Evolutionary conservation across 176 grass and related monocot species (phyloP), one percentile per base, ranked within the genome.

Genomic region (Olyra latifolia): DNA sequence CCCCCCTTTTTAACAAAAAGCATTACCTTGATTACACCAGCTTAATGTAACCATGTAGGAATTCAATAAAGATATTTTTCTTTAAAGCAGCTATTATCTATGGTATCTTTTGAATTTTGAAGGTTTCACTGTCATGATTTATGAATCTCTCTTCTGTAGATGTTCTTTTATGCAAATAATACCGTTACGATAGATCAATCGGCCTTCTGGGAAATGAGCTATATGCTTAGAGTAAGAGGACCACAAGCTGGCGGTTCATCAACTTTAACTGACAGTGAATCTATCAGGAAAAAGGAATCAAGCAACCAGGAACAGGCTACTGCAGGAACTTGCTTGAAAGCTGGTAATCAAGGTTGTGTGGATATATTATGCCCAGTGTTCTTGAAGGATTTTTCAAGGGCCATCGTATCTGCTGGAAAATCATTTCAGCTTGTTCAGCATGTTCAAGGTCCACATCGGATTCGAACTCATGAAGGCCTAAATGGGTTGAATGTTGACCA

Each of bases 161-260:
- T 98, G 88, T 98, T 92, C 74, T 98, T 98, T 86, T 94, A 91
- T 80, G 83, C 87, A 3, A 94, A 98, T 76, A 89, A 68, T 44
- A 81, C 62, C 69, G 87, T 97, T 69, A 73, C 80, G 60, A 92
- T 98, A 84, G 95, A 98, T 72, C 90, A 98, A 55, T 88, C 92
- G 0, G 74, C 95, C 59, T 98, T 94, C 89, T 98, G 95, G 95
- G 92, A 98, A 82, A 98, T 84, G 82, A 98, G 95, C 69, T 94
- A 98, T 92, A 82, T 94, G 84, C 76, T 94, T 35, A 91, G 90
- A 94, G 38, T 64, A 69, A 85, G 78, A 76, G 66, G 42, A 68
- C 47, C 48, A 74, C 76, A 57, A 83, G 63, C 69, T 50, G 61
- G 79, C 39, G 35, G 49, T 80, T 71, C 72, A 56, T 83, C 73